Evolutionary conservation across 2,329 filamentous ascomycete species (phyloP), one percentile per base, ranked within the genome.

Genomic region (Curvularia sp.): DNA sequence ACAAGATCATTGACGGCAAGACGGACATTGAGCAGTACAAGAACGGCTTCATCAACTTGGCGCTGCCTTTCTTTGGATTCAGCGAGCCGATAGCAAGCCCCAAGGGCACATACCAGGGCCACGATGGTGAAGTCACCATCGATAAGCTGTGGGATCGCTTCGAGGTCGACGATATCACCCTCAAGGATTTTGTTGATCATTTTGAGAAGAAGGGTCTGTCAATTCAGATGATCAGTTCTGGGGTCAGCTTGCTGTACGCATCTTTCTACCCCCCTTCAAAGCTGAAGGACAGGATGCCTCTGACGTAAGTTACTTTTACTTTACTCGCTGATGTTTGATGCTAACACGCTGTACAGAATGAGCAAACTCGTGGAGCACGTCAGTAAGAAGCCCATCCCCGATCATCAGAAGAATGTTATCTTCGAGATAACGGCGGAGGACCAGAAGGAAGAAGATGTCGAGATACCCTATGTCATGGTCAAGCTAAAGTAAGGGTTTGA

Each of bases 101-200:
- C 28, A 98, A 97, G 85, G 91, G 94, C 64, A 91, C 87, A 71
- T 99, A 98, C 80, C 82, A 88, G 74, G 90, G 92, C 21, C 89
- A 89, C 51, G 80, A 91, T 41, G 91, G 90, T 72, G 83, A 88
- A 67, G 91, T 96, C 18, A 87, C 84, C 23, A 88, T 99, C 69
- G 95, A 99, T 82, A 96, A 96, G 83, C 89, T 99, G 53, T 99
- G 95, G 95, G 95, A 98, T 78, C 90, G 95, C 38, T 98, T 98
- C 71, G 93, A 98, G 81, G 84, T 97, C 34, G 85, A 90, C 15
- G 87, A 99, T 74, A 87, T 97, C 49, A 94, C 93, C 2, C 83
- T 99, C 49, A 84, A 86, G 73, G 88, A 98, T 75, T 91, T 99
- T 71, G 79, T 98, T 25, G 87, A 91, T 55, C 81, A 91, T 71